Evolutionary conservation across 306 rosid species (phyloP).

Genomic region (Echinosophora koreensis): DNA sequence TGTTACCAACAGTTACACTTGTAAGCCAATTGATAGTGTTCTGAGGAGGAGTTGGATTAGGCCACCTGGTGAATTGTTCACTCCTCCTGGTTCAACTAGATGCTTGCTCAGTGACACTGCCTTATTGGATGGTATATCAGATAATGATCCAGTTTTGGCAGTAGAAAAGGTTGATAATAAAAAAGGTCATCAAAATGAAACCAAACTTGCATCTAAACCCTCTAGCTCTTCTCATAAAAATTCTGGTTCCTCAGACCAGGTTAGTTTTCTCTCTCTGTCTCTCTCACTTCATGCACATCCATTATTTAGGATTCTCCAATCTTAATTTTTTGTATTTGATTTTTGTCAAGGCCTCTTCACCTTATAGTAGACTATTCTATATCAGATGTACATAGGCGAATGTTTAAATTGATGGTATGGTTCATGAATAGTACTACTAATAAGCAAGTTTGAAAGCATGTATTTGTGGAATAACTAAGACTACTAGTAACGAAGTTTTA

Average conservation of each 20-base stretch:
- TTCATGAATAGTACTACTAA: conserved; percentile 10
- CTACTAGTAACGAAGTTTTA: too few species aligned
- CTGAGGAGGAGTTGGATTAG: conserved; percentile 56
- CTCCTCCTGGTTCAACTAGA: conserved; percentile 80
- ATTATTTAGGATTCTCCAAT: conserved; percentile 17
- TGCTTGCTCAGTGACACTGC: conserved; percentile 64
- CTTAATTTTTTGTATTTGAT: conserved; percentile 13
- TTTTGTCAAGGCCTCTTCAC: background rate
- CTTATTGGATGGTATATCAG: conserved; percentile 55
- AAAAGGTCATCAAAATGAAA: conserved; percentile 45
- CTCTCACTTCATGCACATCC: background rate
- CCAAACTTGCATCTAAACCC: conserved; percentile 40
- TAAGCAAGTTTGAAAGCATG: conserved; percentile 23
- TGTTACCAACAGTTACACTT: conserved; percentile 26
- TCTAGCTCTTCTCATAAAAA: conserved; percentile 49
- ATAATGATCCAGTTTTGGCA: conserved; percentile 51
- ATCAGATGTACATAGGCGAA: background rate
- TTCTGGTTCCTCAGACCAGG: conserved; percentile 71
- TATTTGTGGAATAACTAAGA: conserved; percentile 8
- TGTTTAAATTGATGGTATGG: background rate
- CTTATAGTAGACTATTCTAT: background rate
- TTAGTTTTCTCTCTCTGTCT: conserved; percentile 37
- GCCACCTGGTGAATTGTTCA: conserved; percentile 53
- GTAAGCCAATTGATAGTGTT: conserved; percentile 55
- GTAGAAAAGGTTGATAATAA: conserved; percentile 46